phyloP scores from a whole-genome alignment of 2,329 filamentous ascomycete genomes.

The Whalleya microplaca region DNA sequence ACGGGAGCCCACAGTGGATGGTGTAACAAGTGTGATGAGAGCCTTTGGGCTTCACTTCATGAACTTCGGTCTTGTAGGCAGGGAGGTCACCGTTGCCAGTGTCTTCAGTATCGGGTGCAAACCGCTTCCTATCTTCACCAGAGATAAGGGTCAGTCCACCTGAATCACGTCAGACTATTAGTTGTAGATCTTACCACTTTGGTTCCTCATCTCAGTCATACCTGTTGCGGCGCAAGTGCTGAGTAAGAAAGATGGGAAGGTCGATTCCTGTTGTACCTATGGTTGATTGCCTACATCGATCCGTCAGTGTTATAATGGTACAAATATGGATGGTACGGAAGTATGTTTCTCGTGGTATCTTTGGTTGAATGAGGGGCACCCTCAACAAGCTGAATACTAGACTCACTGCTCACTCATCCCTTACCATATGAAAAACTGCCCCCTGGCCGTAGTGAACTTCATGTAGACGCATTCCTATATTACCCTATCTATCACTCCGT shows the following conservation, averaged over 20 bases:
- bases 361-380: not conserved
- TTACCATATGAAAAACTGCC: not conserved
- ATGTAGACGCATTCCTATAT: too few species aligned
- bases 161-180: too few species aligned
- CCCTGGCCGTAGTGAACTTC: too few species aligned
- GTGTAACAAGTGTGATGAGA: not conserved
- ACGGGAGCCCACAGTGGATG: not conserved
- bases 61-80: not conserved
- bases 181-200: too few species aligned
- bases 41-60: not conserved
- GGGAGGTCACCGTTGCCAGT: not conserved
- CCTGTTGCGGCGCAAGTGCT: too few species aligned
- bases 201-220: too few species aligned
- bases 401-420: not conserved
- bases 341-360: not conserved
- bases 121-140: not conserved
- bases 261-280: not conserved
- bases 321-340: not conserved
- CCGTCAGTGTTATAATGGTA: not conserved
- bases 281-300: not conserved
- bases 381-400: not conserved
- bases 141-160: slow-evolving; percentile 14
- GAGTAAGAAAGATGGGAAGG: not conserved
- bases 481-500: too few species aligned
- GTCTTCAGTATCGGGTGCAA: not conserved